Evolutionary conservation across 2,329 filamentous ascomycete species (phyloP), one percentile per base, ranked within the genome.

Genomic region (Atkinsonella hypoxylon): DNA sequence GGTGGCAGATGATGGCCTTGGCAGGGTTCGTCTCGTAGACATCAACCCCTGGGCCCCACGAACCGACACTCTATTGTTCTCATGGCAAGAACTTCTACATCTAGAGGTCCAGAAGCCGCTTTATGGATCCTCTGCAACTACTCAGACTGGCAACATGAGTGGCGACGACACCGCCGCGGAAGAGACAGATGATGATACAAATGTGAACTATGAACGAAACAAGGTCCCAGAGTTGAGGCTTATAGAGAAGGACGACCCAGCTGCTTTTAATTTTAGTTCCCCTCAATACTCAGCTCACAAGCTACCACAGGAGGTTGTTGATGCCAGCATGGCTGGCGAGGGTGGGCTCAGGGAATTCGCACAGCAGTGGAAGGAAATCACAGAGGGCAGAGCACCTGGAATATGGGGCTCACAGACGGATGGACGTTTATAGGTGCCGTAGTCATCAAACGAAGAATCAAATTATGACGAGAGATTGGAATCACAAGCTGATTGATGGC

Each of bases 211-310:
- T 6, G 74, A 75, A 1, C 74, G 75, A 0, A 78, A 83, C 8
- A 81, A 79, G 61, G 74, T 76, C 5, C 87, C 89, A 0, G 90
- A 96, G 66, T 77, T 98, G 56, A 77, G 91, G 41, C 74, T 97
- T 9, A 79, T 98, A 45, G 81, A 84, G 58, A 82, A 83, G 63
- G 85, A 91, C 56, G 91, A 97, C 57, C 89, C 90, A 0, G 87
- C 91, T 54, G 90, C 90, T 1, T 93, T 89, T 63, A 86, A 85
- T 58, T 94, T 96, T 63, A 82, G 79, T 56, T 85, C 87, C 4
- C 80, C 89, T 1, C 87, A 91, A 61, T 97, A 95, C 66, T 95
- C 89, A 54, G 91, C 93, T 3, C 91, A 97, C 64, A 98, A 97
- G 68, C 70, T 98, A 58, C 93, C 93, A 0, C 89, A 84, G 65